Evolutionary conservation across 2,329 filamentous ascomycete genomes (phyloP).

Genomic region (Hirsutella minnesotensis): DNA sequence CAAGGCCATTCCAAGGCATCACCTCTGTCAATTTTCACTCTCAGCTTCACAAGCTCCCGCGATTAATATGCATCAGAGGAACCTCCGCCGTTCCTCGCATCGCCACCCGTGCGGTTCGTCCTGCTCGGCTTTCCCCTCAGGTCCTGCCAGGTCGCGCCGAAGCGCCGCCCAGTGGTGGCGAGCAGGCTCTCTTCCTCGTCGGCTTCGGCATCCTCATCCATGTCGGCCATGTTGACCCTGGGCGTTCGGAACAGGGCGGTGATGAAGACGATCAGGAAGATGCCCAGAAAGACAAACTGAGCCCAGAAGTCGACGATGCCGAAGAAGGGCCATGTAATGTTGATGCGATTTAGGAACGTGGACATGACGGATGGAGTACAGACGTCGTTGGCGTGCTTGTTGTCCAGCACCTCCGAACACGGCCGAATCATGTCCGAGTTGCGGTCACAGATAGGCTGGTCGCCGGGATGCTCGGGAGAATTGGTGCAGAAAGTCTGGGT

Average conservation of each 20-base stretch:
- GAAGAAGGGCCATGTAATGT: conserved; percentile 91
- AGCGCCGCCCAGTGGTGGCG: conserved; percentile 68
- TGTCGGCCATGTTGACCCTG: conserved; percentile 58
- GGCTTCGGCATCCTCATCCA: conserved; percentile 82
- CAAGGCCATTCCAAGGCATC: not conserved
- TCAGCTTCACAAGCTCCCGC: not conserved
- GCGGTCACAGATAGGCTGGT: conserved; percentile 63
- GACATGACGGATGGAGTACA: conserved; percentile 89
- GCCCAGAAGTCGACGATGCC: conserved; percentile 92
- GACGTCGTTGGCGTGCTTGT: conserved; percentile 60
- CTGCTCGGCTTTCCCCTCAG: conserved; percentile 46
- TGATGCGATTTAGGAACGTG: conserved; percentile 85
- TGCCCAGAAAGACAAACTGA: conserved; percentile 77
- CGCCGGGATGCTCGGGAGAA: conserved; percentile 46
- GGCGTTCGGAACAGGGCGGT: conserved; percentile 73
- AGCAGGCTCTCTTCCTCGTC: conserved; percentile 90
- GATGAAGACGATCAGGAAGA: conserved; percentile 74
- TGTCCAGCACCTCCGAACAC: conserved; percentile 67
- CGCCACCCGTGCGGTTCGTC: conserved; percentile 6
- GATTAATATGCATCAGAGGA: conserved; percentile 1
- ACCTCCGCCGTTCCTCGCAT: conserved; percentile 2
- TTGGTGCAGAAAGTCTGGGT: conserved; percentile 89
- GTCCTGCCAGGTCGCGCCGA: conserved; percentile 82
- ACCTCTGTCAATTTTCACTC: not conserved
- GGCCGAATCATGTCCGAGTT: conserved; percentile 62